Percentiles rank a stretch among this genome's conserved stretches.
phyloP scores from a whole-genome alignment of 768 basidiomycete species.

The Fomitopsis serialis region DNA sequence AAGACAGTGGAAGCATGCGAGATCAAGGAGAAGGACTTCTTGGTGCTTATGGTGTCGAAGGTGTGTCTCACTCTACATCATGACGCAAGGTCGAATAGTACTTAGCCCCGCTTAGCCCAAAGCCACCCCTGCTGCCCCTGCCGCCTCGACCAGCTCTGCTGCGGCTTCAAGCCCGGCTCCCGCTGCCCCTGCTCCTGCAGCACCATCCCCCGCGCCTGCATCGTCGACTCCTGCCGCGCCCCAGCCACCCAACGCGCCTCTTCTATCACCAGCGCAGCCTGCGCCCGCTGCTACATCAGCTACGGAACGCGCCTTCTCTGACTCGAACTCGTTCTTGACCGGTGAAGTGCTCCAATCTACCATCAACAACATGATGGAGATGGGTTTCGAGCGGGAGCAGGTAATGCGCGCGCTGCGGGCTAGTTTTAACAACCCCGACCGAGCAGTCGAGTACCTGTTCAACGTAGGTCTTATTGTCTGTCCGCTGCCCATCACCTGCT shows the following conservation, averaged over 20 bases:
- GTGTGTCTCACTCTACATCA: slow-evolving; percentile 34
- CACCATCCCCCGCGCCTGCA: slow-evolving; percentile 31
- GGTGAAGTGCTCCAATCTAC: slow-evolving; percentile 74
- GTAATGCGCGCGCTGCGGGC: slow-evolving; percentile 84
- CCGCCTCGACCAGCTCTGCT: slow-evolving; percentile 26
- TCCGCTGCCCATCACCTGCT: slow-evolving; percentile 8
- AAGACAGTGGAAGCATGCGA: slow-evolving; percentile 84
- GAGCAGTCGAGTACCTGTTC: slow-evolving; percentile 98
- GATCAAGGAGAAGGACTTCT: slow-evolving; percentile 98
- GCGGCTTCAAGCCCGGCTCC: slow-evolving; percentile 28
- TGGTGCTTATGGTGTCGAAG: slow-evolving; percentile 99
- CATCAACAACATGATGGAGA: slow-evolving; percentile 81
- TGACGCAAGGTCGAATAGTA: neutral
- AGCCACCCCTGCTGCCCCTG: slow-evolving; percentile 35
- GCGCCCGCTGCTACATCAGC: slow-evolving; percentile 26
- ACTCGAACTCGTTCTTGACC: slow-evolving; percentile 60
- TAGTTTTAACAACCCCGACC: slow-evolving; percentile 95
- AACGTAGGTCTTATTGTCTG: slow-evolving; percentile 56
- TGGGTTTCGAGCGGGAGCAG: slow-evolving; percentile 89
- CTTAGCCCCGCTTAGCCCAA: slow-evolving; percentile 41
- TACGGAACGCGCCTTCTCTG: slow-evolving; percentile 33
- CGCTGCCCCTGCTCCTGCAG: slow-evolving; percentile 26
- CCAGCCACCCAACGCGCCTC: slow-evolving; percentile 29
- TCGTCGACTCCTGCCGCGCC: slow-evolving; percentile 30
- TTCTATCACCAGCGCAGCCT: slow-evolving; percentile 27